These are phyloP conservation scores for Microcos paniculata DNA, from an alignment of 345 rosid genomes.

Conservation along the genomic window DNA sequence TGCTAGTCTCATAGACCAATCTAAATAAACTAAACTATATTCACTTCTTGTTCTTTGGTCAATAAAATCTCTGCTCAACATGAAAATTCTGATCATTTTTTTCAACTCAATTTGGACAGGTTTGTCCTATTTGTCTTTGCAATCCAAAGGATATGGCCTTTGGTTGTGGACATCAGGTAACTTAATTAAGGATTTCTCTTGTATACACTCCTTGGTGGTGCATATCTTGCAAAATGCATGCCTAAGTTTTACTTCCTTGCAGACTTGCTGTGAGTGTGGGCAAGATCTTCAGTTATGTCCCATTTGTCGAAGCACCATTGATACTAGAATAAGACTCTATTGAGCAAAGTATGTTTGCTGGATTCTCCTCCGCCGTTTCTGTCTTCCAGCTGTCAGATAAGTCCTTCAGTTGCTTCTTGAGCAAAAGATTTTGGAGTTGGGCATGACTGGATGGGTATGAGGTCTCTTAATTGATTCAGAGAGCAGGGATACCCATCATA, in stretches of 20 bases:
- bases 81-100: not conserved
- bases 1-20: not conserved
- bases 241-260: constrained; percentile 20
- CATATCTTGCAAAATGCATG: constrained; percentile 6
- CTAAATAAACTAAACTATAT: not conserved
- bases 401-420: not conserved
- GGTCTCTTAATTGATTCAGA: not conserved
- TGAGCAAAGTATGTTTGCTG: constrained; percentile 21
- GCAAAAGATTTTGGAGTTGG: not conserved
- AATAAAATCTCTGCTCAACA: not conserved
- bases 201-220: not conserved
- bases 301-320: constrained; percentile 67
- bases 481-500: not conserved
- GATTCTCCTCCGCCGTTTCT: not conserved
- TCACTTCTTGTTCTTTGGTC: not conserved
- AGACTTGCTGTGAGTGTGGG: constrained; percentile 92
- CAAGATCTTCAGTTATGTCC: constrained; percentile 76
- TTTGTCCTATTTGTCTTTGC: constrained; percentile 64
- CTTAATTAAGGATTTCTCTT: not conserved
- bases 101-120: constrained; percentile 29
- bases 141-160: constrained; percentile 72
- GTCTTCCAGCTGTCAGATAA: not conserved
- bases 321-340: constrained; percentile 85
- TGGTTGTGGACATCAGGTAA: constrained; percentile 84
- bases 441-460: not conserved